A percentile compares a stretch with the other conserved stretches of the same genome.
These are phyloP conservation scores for Salix arbutifolia DNA, from an alignment of 345 rosid genomes.

Conservation along the genomic window DNA sequence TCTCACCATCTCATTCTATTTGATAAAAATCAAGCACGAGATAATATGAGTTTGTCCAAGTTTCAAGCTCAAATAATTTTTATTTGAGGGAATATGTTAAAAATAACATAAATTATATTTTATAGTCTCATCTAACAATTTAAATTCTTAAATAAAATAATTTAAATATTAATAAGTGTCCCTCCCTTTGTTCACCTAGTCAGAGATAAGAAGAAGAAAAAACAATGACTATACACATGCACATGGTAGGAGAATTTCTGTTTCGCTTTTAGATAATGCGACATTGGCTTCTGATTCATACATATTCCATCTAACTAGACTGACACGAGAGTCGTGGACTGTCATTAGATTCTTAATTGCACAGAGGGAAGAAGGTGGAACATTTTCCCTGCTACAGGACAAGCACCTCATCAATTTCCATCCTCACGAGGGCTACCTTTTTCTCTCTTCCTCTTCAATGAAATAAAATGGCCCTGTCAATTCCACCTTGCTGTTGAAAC, in stretches of 20 bases:
- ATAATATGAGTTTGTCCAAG: too few relatives aligned
- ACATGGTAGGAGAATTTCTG: background rate
- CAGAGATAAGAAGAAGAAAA: background rate
- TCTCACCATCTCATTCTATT: too few relatives aligned
- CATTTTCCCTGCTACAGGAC: constrained; percentile 6
- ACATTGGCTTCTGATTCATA: constrained; percentile 4
- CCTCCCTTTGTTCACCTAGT: background rate
- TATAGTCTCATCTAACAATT: too few relatives aligned
- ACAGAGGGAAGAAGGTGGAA: background rate
- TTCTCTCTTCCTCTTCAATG: background rate
- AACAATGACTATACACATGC: background rate
- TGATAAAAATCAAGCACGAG: too few relatives aligned
- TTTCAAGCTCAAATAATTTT: too few relatives aligned
- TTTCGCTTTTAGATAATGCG: constrained; percentile 11
- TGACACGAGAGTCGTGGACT: constrained; percentile 4
- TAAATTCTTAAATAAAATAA: too few relatives aligned
- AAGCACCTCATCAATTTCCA: background rate
- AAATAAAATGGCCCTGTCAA: background rate
- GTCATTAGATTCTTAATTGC: constrained; percentile 9
- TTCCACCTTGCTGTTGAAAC: background rate
- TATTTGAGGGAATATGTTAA: too few relatives aligned
- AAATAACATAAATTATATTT: too few relatives aligned
- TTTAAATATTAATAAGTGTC: too few relatives aligned
- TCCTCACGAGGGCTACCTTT: too few relatives aligned
- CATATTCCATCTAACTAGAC: constrained; percentile 19